Base-by-base conservation (phyloP, 2,329 filamentous ascomycete genomes). In the Plenodomus biglobosus region DNA sequence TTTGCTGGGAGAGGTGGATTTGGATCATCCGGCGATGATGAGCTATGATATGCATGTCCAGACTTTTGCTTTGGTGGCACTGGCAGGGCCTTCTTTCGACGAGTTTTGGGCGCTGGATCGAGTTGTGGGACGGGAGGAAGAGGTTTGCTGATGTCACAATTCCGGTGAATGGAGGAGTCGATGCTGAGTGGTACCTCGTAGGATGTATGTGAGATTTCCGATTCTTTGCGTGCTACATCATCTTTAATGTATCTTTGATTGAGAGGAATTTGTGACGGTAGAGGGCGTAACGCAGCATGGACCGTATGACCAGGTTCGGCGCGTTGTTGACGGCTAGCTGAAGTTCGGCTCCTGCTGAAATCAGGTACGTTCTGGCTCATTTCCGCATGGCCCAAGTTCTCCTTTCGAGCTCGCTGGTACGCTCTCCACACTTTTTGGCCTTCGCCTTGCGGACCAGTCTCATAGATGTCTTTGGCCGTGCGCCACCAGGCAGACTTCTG, bases 371-470 rank as follows among this genome's bases (percentile, higher is more conserved):
- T 44, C 10, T 51, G 35, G n/a, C 24, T 19, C 2, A 15, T 15
- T 11, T 19, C 32, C 17, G 11, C 21, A 6, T 40, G 20, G 7
- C 17, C 40, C 20, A 50, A 22, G 10, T 46, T 53, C 38, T 44
- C 49, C 16, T 54, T 56, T 2, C 53, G 48, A 27, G 40, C 38
- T 27, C 37, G 39, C 40, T 51, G 52, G 7, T 62, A 51, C 11
- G 48, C 50, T 38, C 44, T 49, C 61, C 60, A 63, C 13, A 64
- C 37, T 16, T 59, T 48, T 19, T 66, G 57, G 3, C 59, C 58
- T 53, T 69, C 66, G n/a, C 62, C 62, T 42, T 59, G 32, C 13
- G 62, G 64, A 1, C 64, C 61, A 16, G 40, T 24, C 10, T 49
- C 20, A 36, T 66, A 67, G 18, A 66, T 62, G 1, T 52, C 49